phyloP scores from a whole-genome alignment of 371 early-diverging fungal species.

The Mucor racemosus region DNA sequence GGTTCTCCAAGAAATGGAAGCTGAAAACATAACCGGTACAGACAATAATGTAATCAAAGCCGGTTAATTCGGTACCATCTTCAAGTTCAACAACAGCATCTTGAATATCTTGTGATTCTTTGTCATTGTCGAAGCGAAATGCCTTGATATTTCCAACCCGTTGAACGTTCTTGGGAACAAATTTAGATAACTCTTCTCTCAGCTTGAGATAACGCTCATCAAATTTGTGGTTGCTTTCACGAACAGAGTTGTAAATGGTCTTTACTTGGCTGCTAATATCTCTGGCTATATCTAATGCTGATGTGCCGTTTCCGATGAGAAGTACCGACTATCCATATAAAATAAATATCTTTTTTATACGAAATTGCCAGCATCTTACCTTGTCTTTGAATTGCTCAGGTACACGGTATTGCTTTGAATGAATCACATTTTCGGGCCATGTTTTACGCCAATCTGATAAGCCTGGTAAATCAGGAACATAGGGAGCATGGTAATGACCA shows the following conservation, averaged over 20 bases:
- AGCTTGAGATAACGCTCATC: constrained; percentile 40
- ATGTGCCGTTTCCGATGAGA: constrained; percentile 55
- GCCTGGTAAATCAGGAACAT: constrained; percentile 57
- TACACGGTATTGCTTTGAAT: constrained; percentile 61
- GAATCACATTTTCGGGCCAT: constrained; percentile 35
- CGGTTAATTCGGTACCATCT: constrained; percentile 42
- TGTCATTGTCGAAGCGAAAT: not conserved
- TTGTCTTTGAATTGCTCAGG: constrained; percentile 46
- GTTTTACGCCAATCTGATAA: constrained; percentile 23
- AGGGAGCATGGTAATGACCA: constrained; percentile 61
- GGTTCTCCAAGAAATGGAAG: constrained; percentile 54
- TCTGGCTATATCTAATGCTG: constrained; percentile 50
- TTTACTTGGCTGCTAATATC: constrained; percentile 19
- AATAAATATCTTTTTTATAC: not conserved
- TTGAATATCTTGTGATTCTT: not conserved
- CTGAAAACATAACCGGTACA: constrained; percentile 67
- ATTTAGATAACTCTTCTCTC: constrained; percentile 14
- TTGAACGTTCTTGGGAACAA: constrained; percentile 16
- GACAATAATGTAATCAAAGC: constrained; percentile 55
- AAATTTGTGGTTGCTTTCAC: constrained; percentile 46
- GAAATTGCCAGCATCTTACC: constrained; percentile 23
- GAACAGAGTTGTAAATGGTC: constrained; percentile 27
- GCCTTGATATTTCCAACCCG: constrained; percentile 15
- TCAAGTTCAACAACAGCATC: constrained; percentile 34
- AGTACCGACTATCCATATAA: constrained; percentile 32